Base-by-base conservation (phyloP, 78 protist species). In the Goniomonas avonlea region DNA sequence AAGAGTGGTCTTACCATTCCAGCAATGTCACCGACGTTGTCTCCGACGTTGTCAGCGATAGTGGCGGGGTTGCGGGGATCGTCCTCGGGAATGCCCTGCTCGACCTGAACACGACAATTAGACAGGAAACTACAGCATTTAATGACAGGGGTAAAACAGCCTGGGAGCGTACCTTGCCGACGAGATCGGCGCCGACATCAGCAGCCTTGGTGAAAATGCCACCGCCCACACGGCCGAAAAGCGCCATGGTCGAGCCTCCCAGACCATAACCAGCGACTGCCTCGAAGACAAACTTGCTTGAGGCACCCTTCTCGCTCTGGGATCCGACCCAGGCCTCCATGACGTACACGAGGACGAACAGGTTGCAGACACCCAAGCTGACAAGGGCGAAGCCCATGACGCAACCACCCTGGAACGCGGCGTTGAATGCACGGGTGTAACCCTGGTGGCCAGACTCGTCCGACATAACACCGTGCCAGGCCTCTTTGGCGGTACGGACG, bases 1-100 rank as follows among this genome's bases (percentile, higher is more conserved):
- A n/a, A n/a, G n/a, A n/a, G n/a, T n/a, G n/a, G n/a, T n/a, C n/a
- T n/a, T n/a, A n/a, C n/a, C n/a, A n/a, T n/a, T n/a, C n/a, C 74
- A 13, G 74, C 94, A 41, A 89, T 85, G 83, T 91, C 94, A 5
- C 94, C 94, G 73, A 87, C 94, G 65, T 87, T 87, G 77, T 91
- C 94, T 0, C 94, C 94, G 31, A 87, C 91, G 21, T 85, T 83
- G 69, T 91, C 94, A 1, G 94, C 94, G 21, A 91, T 82, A 21
- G 73, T 73, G 3, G 87, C 94, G 0, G 94, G 91, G 81, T 91
- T 91, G 20, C 90, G 82, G 0, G 90, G 90, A 77, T 87, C 91
- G 65, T 91, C 94, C 47, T 91, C 94, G n/a, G 91, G 94, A n/a
- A 91, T 83, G 69, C 68, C 82, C 45, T 0, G 32, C 60, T 82